Evolutionary conservation across 805 yeast genomes (phyloP).

Genomic region (Nakazawaea anatomiae): DNA sequence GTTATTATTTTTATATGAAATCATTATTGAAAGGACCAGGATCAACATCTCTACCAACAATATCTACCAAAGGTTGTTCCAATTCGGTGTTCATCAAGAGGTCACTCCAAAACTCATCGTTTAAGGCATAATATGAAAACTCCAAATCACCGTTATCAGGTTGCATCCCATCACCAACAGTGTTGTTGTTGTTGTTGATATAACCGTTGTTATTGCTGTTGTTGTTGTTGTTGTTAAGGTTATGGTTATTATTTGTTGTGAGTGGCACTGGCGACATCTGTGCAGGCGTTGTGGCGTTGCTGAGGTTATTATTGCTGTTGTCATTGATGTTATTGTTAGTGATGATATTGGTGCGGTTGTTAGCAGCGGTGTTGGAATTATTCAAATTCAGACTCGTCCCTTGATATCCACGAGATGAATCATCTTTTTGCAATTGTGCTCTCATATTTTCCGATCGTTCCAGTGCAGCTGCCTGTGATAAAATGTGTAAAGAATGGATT

Average conservation of each 20-base stretch:
- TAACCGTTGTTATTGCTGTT: neutral
- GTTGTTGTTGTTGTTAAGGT: too few relatives aligned
- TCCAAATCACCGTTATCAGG: conserved; percentile 28
- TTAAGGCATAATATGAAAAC: conserved; percentile 46
- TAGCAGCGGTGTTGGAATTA: neutral
- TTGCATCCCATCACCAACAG: neutral
- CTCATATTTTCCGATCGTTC: neutral
- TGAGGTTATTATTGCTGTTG: neutral
- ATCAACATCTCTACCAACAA: neutral
- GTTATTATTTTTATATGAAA: neutral
- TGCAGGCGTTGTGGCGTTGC: neutral
- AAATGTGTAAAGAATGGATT: conserved; percentile 13
- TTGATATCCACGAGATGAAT: neutral
- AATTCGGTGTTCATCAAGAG: conserved; percentile 25
- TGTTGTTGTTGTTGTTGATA: neutral
- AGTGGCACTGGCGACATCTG: neutral
- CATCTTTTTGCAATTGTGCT: neutral
- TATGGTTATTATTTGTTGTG: too few relatives aligned
- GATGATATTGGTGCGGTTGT: neutral
- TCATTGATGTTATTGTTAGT: conserved; percentile 2
- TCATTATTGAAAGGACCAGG: neutral
- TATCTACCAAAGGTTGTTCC: conserved; percentile 1
- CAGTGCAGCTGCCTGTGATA: conserved; percentile 25
- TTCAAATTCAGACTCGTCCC: neutral
- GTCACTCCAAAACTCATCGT: conserved; percentile 73